Percentiles rank a stretch among this genome's conserved stretches.
Conservation (phyloP, 176 grass and related monocot species). For the Cocos nucifera region DNA sequence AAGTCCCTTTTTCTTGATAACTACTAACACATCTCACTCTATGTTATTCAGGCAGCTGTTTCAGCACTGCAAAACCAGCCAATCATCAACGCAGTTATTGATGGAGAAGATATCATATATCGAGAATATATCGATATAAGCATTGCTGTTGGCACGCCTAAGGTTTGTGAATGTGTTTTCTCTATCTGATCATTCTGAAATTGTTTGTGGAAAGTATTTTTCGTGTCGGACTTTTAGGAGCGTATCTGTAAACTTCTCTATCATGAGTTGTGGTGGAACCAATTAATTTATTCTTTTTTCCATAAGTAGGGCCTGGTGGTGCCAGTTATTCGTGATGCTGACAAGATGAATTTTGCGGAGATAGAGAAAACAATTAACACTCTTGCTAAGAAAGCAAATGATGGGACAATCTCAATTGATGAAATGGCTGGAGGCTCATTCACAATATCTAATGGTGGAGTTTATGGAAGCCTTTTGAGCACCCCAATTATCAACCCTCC, state of each 20-base stretch:
- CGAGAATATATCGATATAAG: conserved; percentile 85
- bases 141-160: conserved; percentile 87
- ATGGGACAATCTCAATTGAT: conserved; percentile 72
- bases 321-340: conserved; percentile 66
- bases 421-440: conserved; percentile 90
- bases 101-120: conserved; percentile 94
- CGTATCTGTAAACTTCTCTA: no score
- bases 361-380: conserved; percentile 72
- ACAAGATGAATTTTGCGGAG: conserved; percentile 72
- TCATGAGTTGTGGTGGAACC: not conserved
- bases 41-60: conserved; percentile 53
- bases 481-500: conserved; percentile 85
- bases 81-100: conserved; percentile 87
- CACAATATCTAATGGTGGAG: conserved; percentile 82
- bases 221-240: no score
- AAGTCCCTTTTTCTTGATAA: no score
- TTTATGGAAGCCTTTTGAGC: conserved; percentile 80
- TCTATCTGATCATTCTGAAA: no score
- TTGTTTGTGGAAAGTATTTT: no score
- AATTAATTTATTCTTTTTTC: not conserved
- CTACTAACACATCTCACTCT: no score
- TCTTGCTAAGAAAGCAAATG: conserved; percentile 74
- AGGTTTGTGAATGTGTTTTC: conserved; percentile 29
- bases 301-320: conserved; percentile 58
- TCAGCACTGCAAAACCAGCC: conserved; percentile 87